These are phyloP conservation scores for Citrus sinensis DNA, from an alignment of 345 rosid species.

Conservation along the genomic window DVS_A1.0 CM039168.1:18539001-18539500, in stretches of 20 bases:
- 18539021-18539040: background rate
- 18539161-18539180: background rate
- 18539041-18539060: too few species aligned
- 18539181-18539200: background rate
- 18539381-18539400: too few species aligned
- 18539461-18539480: too few species aligned
- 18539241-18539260: background rate
- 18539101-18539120: background rate
- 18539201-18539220: background rate
- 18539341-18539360: too few species aligned
- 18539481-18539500: too few species aligned
- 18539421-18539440: too few species aligned
- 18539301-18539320: background rate
- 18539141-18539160: background rate
- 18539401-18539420: background rate
- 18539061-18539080: background rate
- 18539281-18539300: too few species aligned
- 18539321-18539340: too few species aligned
- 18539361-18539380: background rate
- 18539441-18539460: fast-evolving
- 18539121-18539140: background rate
- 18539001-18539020: background rate
- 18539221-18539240: background rate
- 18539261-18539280: background rate
- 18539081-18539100: background rate